These are phyloP conservation scores for Yamadazyma sp. DNA, from an alignment of 805 yeast genomes.

Conservation along the genomic window DNA sequence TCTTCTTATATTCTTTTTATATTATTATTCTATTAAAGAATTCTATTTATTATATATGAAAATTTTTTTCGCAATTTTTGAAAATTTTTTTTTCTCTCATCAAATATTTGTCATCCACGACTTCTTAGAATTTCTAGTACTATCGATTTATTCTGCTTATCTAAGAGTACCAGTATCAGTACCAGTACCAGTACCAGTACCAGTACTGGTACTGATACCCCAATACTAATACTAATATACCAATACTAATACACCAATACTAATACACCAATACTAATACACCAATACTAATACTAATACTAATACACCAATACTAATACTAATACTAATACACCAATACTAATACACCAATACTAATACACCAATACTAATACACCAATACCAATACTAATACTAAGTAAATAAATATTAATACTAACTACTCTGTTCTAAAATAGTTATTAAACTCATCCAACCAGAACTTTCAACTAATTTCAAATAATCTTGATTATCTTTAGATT, in stretches of 20 bases:
- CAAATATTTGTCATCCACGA: conserved; percentile 5
- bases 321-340: too few species aligned
- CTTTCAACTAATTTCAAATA: conserved; percentile 52
- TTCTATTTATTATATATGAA: conserved; percentile 4
- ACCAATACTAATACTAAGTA: too few species aligned
- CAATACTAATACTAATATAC: too few species aligned
- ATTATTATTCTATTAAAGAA: not conserved
- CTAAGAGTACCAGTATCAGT: too few species aligned
- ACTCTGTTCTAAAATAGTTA: conserved; percentile 47
- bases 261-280: too few species aligned
- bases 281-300: too few species aligned
- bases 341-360: too few species aligned
- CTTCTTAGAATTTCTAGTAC: conserved; percentile 6
- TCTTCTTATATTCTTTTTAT: conserved; percentile 13
- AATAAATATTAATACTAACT: not conserved
- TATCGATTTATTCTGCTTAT: too few species aligned
- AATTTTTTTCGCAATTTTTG: conserved; percentile 5
- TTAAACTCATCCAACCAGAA: conserved; percentile 81
- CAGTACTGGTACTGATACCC: not conserved
- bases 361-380: too few species aligned
- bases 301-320: too few species aligned
- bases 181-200: too few species aligned
- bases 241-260: too few species aligned
- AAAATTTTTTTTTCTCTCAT: conserved; percentile 7
- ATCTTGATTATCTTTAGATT: conserved; percentile 38